Conservation (phyloP, 495 filamentous ascomycete genomes). For the Xylaria cubensis region DNA sequence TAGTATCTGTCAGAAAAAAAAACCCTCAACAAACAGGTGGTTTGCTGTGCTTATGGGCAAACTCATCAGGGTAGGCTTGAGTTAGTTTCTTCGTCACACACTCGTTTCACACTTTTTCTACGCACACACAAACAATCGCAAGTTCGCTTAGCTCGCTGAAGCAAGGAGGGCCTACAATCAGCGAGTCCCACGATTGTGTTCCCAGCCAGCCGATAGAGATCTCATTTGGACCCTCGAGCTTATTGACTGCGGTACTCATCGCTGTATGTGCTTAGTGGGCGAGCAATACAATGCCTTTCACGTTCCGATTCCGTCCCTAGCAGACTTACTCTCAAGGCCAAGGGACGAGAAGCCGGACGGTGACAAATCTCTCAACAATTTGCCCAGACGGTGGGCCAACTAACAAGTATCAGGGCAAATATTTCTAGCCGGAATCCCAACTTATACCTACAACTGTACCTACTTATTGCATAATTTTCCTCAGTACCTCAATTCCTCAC, state of each 20-base stretch:
- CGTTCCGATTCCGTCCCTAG: not conserved
- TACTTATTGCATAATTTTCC: not conserved
- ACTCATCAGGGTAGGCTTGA: not conserved
- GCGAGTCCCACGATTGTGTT: not conserved
- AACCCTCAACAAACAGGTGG: not conserved
- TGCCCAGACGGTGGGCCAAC: not conserved
- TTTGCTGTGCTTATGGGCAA: not conserved
- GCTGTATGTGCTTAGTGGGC: not conserved
- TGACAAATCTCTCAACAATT: conserved; percentile 24
- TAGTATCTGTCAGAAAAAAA: not conserved
- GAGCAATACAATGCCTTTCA: not conserved
- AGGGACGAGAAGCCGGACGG: not conserved
- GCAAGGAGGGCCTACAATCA: not conserved
- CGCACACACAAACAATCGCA: not conserved
- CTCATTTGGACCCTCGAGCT: not conserved
- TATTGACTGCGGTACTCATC: not conserved
- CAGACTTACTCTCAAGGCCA: conserved; percentile 8
- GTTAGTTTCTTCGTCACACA: not conserved
- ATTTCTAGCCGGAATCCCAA: not conserved
- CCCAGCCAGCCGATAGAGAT: not conserved
- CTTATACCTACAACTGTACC: not conserved
- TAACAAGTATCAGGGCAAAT: not conserved
- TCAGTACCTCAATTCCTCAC: not conserved
- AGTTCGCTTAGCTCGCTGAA: conserved; percentile 1
- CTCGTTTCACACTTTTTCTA: not conserved